A percentile compares a stretch with the other conserved stretches of the same genome.
These are phyloP conservation scores for Solanum chilense DNA, from an alignment of 257 asterid species.

Conservation along the genomic window DNA sequence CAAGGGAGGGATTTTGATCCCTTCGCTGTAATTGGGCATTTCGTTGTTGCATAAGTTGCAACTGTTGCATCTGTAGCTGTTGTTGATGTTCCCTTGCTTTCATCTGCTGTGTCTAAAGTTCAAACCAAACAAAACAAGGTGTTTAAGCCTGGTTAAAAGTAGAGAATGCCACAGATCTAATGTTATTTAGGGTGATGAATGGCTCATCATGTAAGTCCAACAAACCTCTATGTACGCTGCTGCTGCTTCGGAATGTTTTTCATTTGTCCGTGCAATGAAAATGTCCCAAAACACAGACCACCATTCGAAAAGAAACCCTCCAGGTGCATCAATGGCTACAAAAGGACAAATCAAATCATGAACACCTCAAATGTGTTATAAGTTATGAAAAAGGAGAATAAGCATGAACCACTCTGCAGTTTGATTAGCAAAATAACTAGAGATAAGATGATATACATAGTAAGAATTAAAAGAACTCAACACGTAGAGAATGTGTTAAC, in stretches of 20 bases:
- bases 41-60: constrained; percentile 94
- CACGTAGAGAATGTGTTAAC: background rate
- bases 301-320: constrained; percentile 98
- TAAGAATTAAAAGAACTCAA: background rate
- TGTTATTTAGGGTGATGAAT: background rate
- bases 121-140: background rate
- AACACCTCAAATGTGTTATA: background rate
- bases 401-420: background rate
- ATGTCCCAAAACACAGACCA: constrained; percentile 99
- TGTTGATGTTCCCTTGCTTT: constrained; percentile 96
- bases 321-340: constrained; percentile 98
- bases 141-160: background rate
- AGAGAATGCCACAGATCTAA: background rate
- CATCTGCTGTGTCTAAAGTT: constrained; percentile 76
- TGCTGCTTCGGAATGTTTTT: constrained; percentile 98
- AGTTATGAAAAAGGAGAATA: background rate
- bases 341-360: background rate
- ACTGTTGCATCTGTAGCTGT: constrained; percentile 89
- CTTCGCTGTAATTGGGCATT: constrained; percentile 85
- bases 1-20: constrained; percentile 88
- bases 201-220: background rate
- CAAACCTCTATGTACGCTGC: constrained; percentile 96
- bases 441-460: background rate
- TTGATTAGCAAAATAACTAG: background rate
- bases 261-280: constrained; percentile 95